Evolutionary conservation across 2,329 filamentous ascomycete genomes (phyloP), one percentile per base, ranked within the genome.

Genomic region (Fusarium tanahbumbuense): DNA sequence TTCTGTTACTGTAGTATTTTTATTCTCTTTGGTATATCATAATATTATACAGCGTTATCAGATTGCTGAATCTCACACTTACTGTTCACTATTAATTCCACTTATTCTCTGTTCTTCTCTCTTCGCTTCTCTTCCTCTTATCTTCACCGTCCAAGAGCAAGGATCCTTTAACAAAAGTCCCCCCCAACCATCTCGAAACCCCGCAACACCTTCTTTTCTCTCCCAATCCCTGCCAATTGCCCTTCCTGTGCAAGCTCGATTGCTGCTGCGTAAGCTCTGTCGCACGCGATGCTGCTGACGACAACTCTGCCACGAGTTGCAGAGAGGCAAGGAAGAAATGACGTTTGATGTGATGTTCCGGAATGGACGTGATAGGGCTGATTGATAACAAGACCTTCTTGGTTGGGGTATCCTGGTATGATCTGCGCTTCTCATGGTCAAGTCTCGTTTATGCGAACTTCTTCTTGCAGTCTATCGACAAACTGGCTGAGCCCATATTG

Each of bases 91-190:
- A 15, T 11, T 25, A 22, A 52, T 25, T 27, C 13, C n/a, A 23
- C 18, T 25, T 15, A 10, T 41, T 42, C 34, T 61, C 22, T 27
- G 23, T 30, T 45, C 56, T 32, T 41, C 16, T 13, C 18, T 28
- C 40, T 28, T n/a, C n/a, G n/a, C n/a, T n/a, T 62, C 52, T 27
- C 37, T 34, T 58, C 52, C n/a, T 53, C 65, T 54, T 58, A 62
- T 67, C 64, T 68, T 6, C 20, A 12, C 28, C 28, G 4, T 42
- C 18, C 10, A 27, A 20, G 16, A 45, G 47, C 66, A 70, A 67
- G 50, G 56, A 63, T 72, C 53, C 57, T 57, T 30, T 28, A 28
- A 64, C 71, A 73, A 73, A 73, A 72, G 71, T 73, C 30, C 59
- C 59, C n/a, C 46, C 46, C 34, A 47, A 45, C 47, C 55, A 54